Base-by-base conservation (phyloP, 441 rosid genomes). In the Pelargonium australe region DNA sequence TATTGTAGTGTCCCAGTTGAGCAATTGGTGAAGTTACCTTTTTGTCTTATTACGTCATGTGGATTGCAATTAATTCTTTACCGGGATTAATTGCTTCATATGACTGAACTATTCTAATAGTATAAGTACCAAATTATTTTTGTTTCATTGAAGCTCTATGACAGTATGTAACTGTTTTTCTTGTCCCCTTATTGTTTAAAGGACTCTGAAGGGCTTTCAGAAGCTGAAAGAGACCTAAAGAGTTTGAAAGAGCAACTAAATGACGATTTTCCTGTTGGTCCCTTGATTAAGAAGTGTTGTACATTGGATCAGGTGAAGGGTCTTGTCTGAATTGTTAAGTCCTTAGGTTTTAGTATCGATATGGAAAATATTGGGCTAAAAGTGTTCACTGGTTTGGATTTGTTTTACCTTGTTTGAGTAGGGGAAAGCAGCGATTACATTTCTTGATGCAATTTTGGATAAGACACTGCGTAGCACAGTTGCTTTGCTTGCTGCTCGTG, bases 401-500 rank as follows among this genome's bases (percentile, higher is more conserved):
- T 55, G 49, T 2, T 10, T 8, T 69, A 73, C 69, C 45, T 68
- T 74, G 53, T 81, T 43, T 79, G 79, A 61, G 64, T 66, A 95
- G 99, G 99, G 99, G 74, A 92, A 85, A 85, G 95, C 98, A 62
- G 90, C 92, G 62, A 81, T 87, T 74, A 89, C 92, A 63, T 92
- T 92, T 83, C 94, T 95, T 34, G 99, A 95, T 83, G 86, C 93
- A 67, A 84, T 92, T 78, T 78, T 95, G 86, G 98, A 92, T 81
- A 95, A 89, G 87, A 83, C 85, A 12, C 87, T 89, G 60, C 84
- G 85, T 41, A 86, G 90, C 79, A 89, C 92, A 64, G 84, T 89
- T 75, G 95, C 99, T 73, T 80, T 91, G 74, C 90, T 95, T 72
- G 96, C 97, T 78, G 86, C 94, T 76, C 91, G 99, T 80, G 99